Base-by-base conservation (phyloP, 2,329 filamentous ascomycete genomes). In the Dactylellina sp. region DNA sequence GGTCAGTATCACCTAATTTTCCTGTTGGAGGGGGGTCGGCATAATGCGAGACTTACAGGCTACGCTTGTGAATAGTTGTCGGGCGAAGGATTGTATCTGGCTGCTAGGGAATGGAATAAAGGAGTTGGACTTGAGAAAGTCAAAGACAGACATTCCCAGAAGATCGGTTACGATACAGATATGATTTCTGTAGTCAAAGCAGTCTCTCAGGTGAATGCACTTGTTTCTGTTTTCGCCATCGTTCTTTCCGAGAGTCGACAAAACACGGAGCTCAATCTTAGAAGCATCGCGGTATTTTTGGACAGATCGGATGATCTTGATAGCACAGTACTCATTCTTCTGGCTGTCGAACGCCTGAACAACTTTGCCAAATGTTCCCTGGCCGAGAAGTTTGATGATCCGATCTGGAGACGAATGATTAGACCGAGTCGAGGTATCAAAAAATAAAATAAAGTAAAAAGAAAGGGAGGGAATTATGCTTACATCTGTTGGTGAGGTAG, bases 101-200 rank as follows among this genome's bases (percentile, higher is more conserved):
- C 93, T 97, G 84, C 96, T 98, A 11, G 95, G 95, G 79, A 99
- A 99, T 0, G 95, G 95, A 16, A 97, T 93, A 80, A 99, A 99
- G 76, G 88, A 87, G 80, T 98, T 98, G 79, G 90, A 89, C 83
- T 99, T 99, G 52, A 99, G 85, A 78, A 99, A 99, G 82, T 99
- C 95, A 80, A 99, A 99, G 59, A 99, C 94, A 79, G 94, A 98
- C 80, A 97, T 94, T 52, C 94, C 94, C 32, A 98, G 87, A 14
- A 90, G 82, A 80, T 90, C 88, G 12, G 88, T 90, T 78, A 90
- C 88, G 74, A 90, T 90, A 63, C 95, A 99, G 77, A 99, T 98
- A 80, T 99, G 95, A 66, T 96, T 95, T 52, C 93, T 88, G 83
- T 92, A 99, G 82, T 99, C 95, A 82, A 99, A 99, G 81, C 93